Evolutionary conservation across 2,329 filamentous ascomycete genomes (phyloP), one percentile per base, ranked within the genome.

Genomic region (Aaosphaeria arxii): DNA sequence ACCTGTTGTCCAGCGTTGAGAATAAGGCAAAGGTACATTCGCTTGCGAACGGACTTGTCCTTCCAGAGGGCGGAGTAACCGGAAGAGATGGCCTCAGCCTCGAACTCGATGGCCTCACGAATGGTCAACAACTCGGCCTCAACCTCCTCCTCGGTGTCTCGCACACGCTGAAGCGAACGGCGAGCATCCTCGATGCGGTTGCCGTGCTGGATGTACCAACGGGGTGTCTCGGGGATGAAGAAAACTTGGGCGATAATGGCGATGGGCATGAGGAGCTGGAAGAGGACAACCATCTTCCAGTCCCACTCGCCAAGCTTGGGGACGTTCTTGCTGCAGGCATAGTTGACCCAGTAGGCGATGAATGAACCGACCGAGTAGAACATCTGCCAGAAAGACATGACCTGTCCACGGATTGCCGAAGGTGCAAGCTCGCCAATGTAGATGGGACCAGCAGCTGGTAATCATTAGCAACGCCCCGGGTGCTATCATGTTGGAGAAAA

Each of bases 1-100:
- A 89, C 77, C 66, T 89, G 86, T 67, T 88, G 86, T 41, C 85
- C 85, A 41, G 84, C 77, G 63, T 89, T 89, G 68, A 89, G 71
- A 43, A 87, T 70, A 54, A 86, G 78, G 28, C 84, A 84, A 30
- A 89, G 77, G 40, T 76, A 71, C 54, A 89, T 77, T 45, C 86
- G 81, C 74, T 84, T 86, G 57, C 86, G 79, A 40, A 88, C 72
- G 9, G 84, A 87, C 36, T 77, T 77, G 67, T 88, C 86, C 66
- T 84, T 86, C 82, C 85, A 88, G 13, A 88, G 76, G 1, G 85
- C 84, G 48, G 74, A 70, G 70, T 88, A 88, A 28, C 76, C 78
- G 48, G 75, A 74, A 6, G 80, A 81, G 59, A 86, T 83, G 32
- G 82, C 81, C 66, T 88, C 85, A 58, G 85, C 85, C 71, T 89